Evolutionary conservation across 2,329 filamentous ascomycete species (phyloP), one percentile per base, ranked within the genome.

Genomic region (Zarea fungicola): DNA sequence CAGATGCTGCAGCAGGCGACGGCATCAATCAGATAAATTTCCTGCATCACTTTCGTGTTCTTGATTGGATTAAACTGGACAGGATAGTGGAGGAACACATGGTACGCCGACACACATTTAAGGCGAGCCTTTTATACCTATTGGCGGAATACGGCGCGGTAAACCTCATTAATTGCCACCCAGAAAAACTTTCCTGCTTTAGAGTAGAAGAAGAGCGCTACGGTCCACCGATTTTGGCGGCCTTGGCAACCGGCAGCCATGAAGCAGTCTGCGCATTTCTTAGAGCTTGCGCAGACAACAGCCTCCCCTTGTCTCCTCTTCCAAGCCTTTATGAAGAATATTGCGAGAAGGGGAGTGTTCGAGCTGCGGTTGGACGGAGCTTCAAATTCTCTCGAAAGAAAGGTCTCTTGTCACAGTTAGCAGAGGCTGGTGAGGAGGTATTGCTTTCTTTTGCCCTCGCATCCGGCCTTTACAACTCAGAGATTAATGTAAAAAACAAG

Each of bases 41-140:
- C 37, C 1, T 56, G 0, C 8, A 21, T 4, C 4, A 2, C 0
- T 56, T 59, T n/a, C 35, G 5, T 0, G 42, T 48, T 6, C 1
- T 1, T 1, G 2, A 5, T 1, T 60, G 56, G 48, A n/a, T 44
- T 5, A 34, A 37, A 10, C 16, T 44, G 1, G 21, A 32, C 6
- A 9, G 6, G 6, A 0, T 53, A 3, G 45, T 58, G 3, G 35
- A 56, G 36, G 39, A 21, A 1, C 16, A 47, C 4, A 1, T 19
- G 0, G 9, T 28, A 0, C 49, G 48, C 1, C 52, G 29, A 0
- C 19, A 13, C 3, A 6, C 14, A 7, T 7, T 8, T 5, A 18
- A 32, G 1, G 48, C 48, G 3, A 58, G 35, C n/a, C 26, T 58
- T 6, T 13, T 56, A 5, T 58, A 50, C 28, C 23, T 53, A 3